Conservation (phyloP, 140 eudicot genomes). For the Oenanthe javanica region DNA sequence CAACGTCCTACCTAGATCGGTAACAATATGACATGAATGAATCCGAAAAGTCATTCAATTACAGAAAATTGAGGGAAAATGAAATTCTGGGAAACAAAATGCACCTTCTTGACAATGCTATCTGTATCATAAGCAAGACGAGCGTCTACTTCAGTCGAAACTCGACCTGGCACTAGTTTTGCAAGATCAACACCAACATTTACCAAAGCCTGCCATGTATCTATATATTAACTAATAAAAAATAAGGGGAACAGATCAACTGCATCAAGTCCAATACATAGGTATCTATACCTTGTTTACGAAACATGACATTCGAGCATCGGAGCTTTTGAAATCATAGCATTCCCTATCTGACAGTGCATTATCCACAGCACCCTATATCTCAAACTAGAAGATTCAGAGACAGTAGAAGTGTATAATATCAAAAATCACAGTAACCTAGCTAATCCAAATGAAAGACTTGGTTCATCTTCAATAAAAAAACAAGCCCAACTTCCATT, state of each 20-base stretch:
- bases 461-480: background rate
- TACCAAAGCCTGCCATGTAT: constrained; percentile 68
- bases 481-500: background rate
- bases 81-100: background rate
- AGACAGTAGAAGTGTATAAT: background rate
- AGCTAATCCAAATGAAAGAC: background rate
- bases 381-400: background rate
- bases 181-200: constrained; percentile 89
- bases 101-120: constrained; percentile 73
- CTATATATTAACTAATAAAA: background rate
- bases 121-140: constrained; percentile 95
- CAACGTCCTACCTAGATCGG: background rate
- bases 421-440: background rate
- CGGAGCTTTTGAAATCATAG: constrained; percentile 43
- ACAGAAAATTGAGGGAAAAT: background rate
- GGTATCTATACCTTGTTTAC: constrained; percentile 25
- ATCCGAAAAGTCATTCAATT: background rate
- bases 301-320: constrained; percentile 72
- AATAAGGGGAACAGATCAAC: constrained; percentile 5
- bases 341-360: constrained; percentile 82
- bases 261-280: background rate
- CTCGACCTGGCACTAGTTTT: constrained; percentile 95
- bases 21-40: background rate
- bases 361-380: constrained; percentile 87
- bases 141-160: constrained; percentile 97